Evolutionary conservation across 177 flowering plant species (phyloP).

Genomic region (Vitis hybrid): DNA sequence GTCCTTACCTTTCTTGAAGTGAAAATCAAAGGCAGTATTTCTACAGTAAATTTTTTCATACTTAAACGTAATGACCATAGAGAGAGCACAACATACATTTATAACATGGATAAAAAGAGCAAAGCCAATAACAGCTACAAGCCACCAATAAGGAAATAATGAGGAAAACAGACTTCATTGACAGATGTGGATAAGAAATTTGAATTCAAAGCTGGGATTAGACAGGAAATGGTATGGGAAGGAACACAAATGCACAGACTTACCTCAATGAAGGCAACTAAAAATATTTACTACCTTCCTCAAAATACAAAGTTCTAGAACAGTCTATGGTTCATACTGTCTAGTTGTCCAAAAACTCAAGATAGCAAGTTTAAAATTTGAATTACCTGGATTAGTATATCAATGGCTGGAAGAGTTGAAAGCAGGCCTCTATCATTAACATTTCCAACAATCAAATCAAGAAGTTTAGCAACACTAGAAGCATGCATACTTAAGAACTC

Average conservation of each 20-base stretch:
- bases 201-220: background rate
- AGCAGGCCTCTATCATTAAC: constrained; percentile 88
- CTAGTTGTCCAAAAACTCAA: too few species aligned
- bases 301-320: background rate
- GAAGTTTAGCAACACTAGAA: constrained; percentile 63
- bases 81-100: too few species aligned
- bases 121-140: too few species aligned
- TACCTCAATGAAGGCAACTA: background rate
- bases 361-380: background rate
- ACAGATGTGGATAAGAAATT: background rate
- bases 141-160: too few species aligned
- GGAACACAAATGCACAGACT: background rate
- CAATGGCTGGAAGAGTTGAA: constrained; percentile 79
- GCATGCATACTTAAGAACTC: constrained; percentile 82
- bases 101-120: too few species aligned
- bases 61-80: too few species aligned
- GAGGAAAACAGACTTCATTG: too few species aligned
- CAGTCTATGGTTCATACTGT: background rate
- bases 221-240: too few species aligned
- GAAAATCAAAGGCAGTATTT: too few species aligned
- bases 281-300: background rate
- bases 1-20: too few species aligned
- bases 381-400: constrained; percentile 79
- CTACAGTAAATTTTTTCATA: too few species aligned
- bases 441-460: constrained; percentile 80